Percentiles rank a stretch among this genome's conserved stretches.
These are phyloP conservation scores for Podospora tetraspora DNA, from an alignment of 495 filamentous ascomycete genomes.

Conservation along the genomic window DNA sequence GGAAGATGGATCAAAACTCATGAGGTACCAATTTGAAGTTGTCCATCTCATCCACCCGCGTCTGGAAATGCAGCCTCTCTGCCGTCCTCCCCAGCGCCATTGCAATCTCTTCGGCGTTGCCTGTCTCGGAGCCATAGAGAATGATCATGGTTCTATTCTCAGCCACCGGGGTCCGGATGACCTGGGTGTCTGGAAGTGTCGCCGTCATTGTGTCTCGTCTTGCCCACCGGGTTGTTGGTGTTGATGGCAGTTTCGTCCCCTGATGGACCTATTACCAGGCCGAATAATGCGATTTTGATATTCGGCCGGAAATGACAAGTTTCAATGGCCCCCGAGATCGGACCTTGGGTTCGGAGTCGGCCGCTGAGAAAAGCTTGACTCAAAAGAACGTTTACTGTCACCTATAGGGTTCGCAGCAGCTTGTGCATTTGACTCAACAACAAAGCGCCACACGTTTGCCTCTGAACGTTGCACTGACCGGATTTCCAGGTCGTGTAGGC, in stretches of 20 bases:
- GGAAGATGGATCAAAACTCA: neutral
- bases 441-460: neutral
- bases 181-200: neutral
- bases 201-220: slow-evolving; percentile 11
- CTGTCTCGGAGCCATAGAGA: slow-evolving; percentile 91
- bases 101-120: slow-evolving; percentile 84
- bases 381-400: neutral
- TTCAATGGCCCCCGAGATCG: neutral
- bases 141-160: slow-evolving; percentile 62
- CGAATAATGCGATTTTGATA: neutral
- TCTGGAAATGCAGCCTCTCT: slow-evolving; percentile 71
- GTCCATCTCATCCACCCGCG: slow-evolving; percentile 71
- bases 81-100: slow-evolving; percentile 69
- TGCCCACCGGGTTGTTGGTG: neutral
- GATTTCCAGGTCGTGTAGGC: neutral
- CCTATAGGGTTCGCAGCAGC: neutral
- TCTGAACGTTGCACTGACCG: neutral
- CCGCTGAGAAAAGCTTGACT: neutral
- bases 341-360: neutral
- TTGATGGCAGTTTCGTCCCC: neutral
- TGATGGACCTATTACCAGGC: neutral
- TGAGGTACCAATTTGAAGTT: slow-evolving; percentile 63
- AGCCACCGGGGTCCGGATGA: slow-evolving; percentile 12
- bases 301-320: neutral
- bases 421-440: neutral